A percentile compares a stretch with the other conserved stretches of the same genome.
These are phyloP conservation scores for Melastoma malabathricum DNA, from an alignment of 345 rosid genomes.

Conservation along the genomic window DNA sequence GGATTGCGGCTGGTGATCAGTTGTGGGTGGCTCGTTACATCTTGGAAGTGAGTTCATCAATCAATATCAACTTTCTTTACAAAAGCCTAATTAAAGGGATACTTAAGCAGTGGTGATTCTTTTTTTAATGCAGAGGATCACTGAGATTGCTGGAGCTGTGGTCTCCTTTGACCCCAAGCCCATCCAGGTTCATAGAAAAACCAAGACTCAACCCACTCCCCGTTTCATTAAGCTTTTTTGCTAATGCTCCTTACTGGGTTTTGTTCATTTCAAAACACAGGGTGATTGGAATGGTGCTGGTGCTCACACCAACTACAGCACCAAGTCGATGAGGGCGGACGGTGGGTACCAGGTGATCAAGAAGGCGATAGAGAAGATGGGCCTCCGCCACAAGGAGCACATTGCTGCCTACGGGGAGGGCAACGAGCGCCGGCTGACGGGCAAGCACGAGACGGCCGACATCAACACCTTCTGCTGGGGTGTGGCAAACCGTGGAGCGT, in stretches of 20 bases:
- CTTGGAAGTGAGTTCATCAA: constrained; percentile 37
- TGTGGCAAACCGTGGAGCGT: constrained; percentile 80
- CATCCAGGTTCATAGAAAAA: constrained; percentile 27
- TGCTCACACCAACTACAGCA: constrained; percentile 88
- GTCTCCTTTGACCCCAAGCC: constrained; percentile 86
- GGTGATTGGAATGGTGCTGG: constrained; percentile 98
- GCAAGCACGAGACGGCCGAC: constrained; percentile 74
- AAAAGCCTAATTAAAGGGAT: too few relatives aligned
- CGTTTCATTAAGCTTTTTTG: too few relatives aligned
- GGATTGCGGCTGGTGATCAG: constrained; percentile 65
- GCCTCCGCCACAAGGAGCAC: constrained; percentile 61
- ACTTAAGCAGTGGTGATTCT: too few relatives aligned
- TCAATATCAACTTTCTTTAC: too few relatives aligned
- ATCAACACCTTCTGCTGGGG: constrained; percentile 73
- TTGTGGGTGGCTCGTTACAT: constrained; percentile 72
- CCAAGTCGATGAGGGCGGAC: constrained; percentile 70
- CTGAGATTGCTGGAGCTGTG: constrained; percentile 63
- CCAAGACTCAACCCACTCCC: neutral
- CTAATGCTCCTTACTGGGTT: neutral
- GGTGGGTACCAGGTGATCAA: constrained; percentile 53
- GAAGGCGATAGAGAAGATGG: constrained; percentile 66
- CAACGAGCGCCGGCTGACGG: constrained; percentile 67
- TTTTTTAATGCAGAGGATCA: constrained; percentile 40
- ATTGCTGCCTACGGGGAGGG: constrained; percentile 74
- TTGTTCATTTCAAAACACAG: constrained; percentile 13